Base-by-base conservation (phyloP, 768 basidiomycete genomes). In the Pisolithus microcarpus region DNA sequence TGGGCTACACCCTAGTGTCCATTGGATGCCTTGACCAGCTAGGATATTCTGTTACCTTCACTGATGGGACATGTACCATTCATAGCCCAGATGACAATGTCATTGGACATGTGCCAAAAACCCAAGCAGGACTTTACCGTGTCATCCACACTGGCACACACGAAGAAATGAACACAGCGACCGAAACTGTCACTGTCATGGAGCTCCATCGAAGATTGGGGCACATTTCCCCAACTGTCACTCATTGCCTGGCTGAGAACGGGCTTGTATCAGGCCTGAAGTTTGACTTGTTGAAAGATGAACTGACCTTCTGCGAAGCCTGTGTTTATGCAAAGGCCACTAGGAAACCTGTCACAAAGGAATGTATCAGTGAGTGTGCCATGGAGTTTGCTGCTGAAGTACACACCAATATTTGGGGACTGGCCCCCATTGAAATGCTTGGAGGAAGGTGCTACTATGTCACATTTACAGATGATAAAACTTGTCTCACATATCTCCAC, bases 231-330 rank as follows among this genome's bases (percentile, higher is more conserved):
- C 62, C 52, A 6, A 45, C 46, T 1, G 40, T 55, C 6, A 65
- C 64, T 7, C 45, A 52, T 1, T 21, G 48, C 7, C 55, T 69
- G 45, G 54, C 68, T 4, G 11, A 46, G 11, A 61, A 68, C 8
- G 66, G 66, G n/a, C 51, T 65, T 19, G 58, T 71, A 3, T 61
- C 61, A 15, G 69, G 70, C 0, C 37, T 73, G 2, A 39, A 55
- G 15, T 51, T 71, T 24, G 53, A 63, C 15, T 7, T 40, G 1
- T 15, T 45, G 1, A 46, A 55, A 7, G 18, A 53, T 3, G 58
- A 48, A n/a, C 39, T 54, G 0, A 56, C 61, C 49, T 58, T 60
- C 30, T 70, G 68, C 53, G 56, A 59, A 28, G 53, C 51, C 2
- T 71, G 63, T 30, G 48, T 52, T 4, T 52, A 60, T 38, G 61